Evolutionary conservation across 1,139 yeast genomes (phyloP).

Genomic region (Saccharomyces hybrid): DNA sequence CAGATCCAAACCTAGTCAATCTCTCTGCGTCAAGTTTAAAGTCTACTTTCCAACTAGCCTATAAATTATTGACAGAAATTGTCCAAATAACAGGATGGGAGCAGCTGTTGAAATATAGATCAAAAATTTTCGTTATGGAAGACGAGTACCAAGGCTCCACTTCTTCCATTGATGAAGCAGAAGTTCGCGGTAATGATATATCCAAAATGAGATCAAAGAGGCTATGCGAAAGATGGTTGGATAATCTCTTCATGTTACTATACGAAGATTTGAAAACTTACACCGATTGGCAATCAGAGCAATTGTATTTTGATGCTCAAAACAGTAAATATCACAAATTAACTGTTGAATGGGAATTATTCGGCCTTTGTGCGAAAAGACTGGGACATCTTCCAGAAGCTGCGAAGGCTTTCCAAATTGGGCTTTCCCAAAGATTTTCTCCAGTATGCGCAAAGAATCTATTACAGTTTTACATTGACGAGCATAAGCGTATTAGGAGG

Average conservation of each 20-base stretch:
- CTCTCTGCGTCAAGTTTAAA: constrained; percentile 80
- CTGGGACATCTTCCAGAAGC: constrained; percentile 83
- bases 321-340: constrained; percentile 69
- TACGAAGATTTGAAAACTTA: constrained; percentile 89
- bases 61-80: constrained; percentile 69
- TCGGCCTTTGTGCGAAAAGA: constrained; percentile 79
- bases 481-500: constrained; percentile 27
- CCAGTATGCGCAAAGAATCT: constrained; percentile 73
- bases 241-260: constrained; percentile 80
- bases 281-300: constrained; percentile 93
- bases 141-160: constrained; percentile 54
- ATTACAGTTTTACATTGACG: constrained; percentile 51
- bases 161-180: constrained; percentile 6
- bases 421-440: constrained; percentile 68
- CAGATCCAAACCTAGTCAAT: constrained; percentile 65
- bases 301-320: constrained; percentile 75
- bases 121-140: constrained; percentile 93
- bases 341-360: constrained; percentile 89
- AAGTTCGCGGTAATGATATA: neutral
- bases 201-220: constrained; percentile 43
- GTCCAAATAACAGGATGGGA: constrained; percentile 89
- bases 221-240: constrained; percentile 95
- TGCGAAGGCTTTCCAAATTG: constrained; percentile 67
- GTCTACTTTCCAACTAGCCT: constrained; percentile 80
- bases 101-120: constrained; percentile 67